Evolutionary conservation across 1,139 yeast genomes (phyloP).

Genomic region (Eremothecium cymbalariae): DNA sequence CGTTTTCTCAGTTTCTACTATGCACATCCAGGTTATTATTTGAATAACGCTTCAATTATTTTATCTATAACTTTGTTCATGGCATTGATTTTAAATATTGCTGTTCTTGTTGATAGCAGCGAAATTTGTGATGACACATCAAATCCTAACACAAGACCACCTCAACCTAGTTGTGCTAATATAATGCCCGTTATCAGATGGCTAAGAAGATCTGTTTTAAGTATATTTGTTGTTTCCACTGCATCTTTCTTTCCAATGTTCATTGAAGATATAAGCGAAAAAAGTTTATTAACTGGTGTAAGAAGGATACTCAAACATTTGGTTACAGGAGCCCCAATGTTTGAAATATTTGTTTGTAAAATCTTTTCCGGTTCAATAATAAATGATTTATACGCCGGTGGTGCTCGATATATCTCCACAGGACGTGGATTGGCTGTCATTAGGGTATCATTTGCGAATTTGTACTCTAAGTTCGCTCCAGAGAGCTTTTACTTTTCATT

Average conservation of each 20-base stretch:
- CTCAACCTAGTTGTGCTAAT: slow-evolving; percentile 61
- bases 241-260: slow-evolving; percentile 63
- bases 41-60: slow-evolving; percentile 62
- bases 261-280: slow-evolving; percentile 64
- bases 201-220: slow-evolving; percentile 67
- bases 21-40: slow-evolving; percentile 73
- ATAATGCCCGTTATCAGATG: slow-evolving; percentile 60
- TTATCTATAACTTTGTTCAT: slow-evolving; percentile 58
- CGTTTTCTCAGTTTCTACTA: slow-evolving; percentile 68
- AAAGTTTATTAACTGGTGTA: slow-evolving; percentile 63
- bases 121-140: slow-evolving; percentile 52
- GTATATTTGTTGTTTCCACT: slow-evolving; percentile 66
- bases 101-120: slow-evolving; percentile 58
- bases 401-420: slow-evolving; percentile 69
- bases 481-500: slow-evolving; percentile 67
- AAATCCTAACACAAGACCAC: slow-evolving; percentile 55
- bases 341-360: slow-evolving; percentile 69
- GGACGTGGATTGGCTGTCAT: slow-evolving; percentile 73
- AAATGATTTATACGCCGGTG: slow-evolving; percentile 65
- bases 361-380: slow-evolving; percentile 57
- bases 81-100: slow-evolving; percentile 58
- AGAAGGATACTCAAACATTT: slow-evolving; percentile 59
- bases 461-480: slow-evolving; percentile 63
- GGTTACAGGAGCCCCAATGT: slow-evolving; percentile 58
- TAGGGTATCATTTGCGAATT: slow-evolving; percentile 60